Conservation (phyloP, 257 asterid species). For the Solanum sejunctum region DNA sequence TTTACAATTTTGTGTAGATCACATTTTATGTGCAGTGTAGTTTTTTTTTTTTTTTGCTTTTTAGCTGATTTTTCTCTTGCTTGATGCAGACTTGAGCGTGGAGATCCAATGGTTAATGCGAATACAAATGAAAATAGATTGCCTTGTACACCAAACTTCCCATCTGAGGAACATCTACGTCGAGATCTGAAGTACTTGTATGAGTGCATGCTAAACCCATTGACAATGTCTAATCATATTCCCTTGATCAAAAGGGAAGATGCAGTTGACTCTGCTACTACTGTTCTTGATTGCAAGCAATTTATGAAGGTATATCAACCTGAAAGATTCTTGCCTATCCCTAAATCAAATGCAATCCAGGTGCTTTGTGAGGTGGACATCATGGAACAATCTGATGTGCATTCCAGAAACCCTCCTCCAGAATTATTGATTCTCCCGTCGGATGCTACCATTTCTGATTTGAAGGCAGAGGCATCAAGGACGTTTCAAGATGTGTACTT, state of each 20-base stretch:
- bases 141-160: constrained; percentile 16
- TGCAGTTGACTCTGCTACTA: constrained; percentile 39
- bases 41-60: not conserved
- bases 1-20: not conserved
- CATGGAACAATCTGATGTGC: constrained; percentile 37
- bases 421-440: constrained; percentile 55
- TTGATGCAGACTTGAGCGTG: constrained; percentile 66
- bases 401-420: constrained; percentile 52
- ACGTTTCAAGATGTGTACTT: constrained; percentile 74
- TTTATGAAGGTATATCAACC: constrained; percentile 69
- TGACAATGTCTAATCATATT: constrained; percentile 30
- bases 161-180: constrained; percentile 52
- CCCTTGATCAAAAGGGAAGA: constrained; percentile 32
- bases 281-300: constrained; percentile 80
- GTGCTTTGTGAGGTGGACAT: constrained; percentile 74
- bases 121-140: constrained; percentile 4
- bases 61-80: not conserved
- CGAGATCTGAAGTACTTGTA: constrained; percentile 61
- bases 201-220: constrained; percentile 64
- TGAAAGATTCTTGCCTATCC: constrained; percentile 14
- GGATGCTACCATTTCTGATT: constrained; percentile 74
- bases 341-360: constrained; percentile 35
- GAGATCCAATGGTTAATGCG: constrained; percentile 23
- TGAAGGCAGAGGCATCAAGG: constrained; percentile 70
- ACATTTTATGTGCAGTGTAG: not conserved